Base-by-base conservation (phyloP, 2,329 filamentous ascomycete species). In the Leptographium wingfieldii region DNA sequence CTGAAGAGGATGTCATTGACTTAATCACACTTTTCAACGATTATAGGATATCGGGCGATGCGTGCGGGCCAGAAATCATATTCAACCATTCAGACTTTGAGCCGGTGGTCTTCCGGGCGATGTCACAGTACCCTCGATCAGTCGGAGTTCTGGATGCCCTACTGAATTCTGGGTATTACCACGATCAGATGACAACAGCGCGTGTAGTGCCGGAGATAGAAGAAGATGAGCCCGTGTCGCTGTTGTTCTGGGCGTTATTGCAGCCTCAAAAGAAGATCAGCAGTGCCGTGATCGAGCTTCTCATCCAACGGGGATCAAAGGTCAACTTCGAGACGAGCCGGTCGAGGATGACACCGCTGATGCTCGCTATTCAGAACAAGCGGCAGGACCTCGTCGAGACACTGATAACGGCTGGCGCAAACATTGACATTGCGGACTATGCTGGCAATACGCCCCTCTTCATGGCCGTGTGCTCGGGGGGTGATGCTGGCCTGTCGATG, bases 201-300 rank as follows among this genome's bases (percentile, higher is more conserved):
- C 72, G 69, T 3, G 72, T 81, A 2, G 70, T 79, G 59, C 71
- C 76, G 0, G 73, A 77, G 12, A 62, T 76, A 0, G 74, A 80
- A 43, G 72, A 75, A 43, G 71, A 75, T 3, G 84, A 88, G 67
- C 71, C 74, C 11, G 75, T 84, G 53, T 80, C 80, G 1, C 72
- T 84, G 2, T 70, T 87, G 9, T 72, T 79, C 57, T 87, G 84
- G 84, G 77, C 81, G 0, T 73, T 87, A 57, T 71, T 81, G 7
- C 82, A 86, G 63, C 80, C 81, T 0, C 81, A 85, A 63, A 86
- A 86, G 68, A 78, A 77, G 62, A 76, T 86, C 57, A 84, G 81
- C 68, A 81, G 79, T 40, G 68, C 73, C 5, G 71, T 86, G 52
- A 79, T 88, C 59, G 74, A 80, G 63, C 69, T 82, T 55, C 72